Base-by-base conservation (phyloP, 345 rosid genomes). In the Aegle marmelos region DNA sequence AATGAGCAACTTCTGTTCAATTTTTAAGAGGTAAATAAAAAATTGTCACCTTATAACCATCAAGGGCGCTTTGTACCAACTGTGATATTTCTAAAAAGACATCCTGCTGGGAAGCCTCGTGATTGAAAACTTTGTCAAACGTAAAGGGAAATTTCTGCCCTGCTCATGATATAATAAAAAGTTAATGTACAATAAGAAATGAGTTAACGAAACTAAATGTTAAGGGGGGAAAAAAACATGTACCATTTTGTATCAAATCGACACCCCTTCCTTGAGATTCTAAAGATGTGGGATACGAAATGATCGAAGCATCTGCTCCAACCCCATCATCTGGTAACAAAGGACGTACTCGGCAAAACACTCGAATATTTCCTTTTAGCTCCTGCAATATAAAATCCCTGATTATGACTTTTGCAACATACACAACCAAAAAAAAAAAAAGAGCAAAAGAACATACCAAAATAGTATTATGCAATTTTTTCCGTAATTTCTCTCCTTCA, bases 351-450 rank as follows among this genome's bases (percentile, higher is more conserved):
- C 99, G 88, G 70, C 98, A 96, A 76, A 96, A 96, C 0, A 96
- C 99, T 8, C 99, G 90, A 61, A 96, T 96, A 65, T 95, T 95
- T n/a, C 99, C 99, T 89, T 95, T 95, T 9, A 95, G 80, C 88
- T 95, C 99, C 99, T 95, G 80, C 16, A 39, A 74, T 30, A 72
- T 41, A 34, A 63, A 36, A 70, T 21, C 7, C 59, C n/a, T 76
- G 37, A 80, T 59, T 27, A 45, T 21, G 45, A 73, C 1, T 24
- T 30, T 25, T 36, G 56, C 58, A 61, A 9, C 25, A 45, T 11
- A 14, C 0, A 30, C 0, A 53, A 21, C 4, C 75, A 73, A 37
- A 9, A 30, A 77, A 73, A 37, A 9, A 30, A 24, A 22, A 22
- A 6, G 4, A 37, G 45, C 28, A 30, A 66, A 48, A 56, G 25